Evolutionary conservation across 768 basidiomycete species (phyloP), one percentile per base, ranked within the genome.

Genomic region (Mycena amicta): DNA sequence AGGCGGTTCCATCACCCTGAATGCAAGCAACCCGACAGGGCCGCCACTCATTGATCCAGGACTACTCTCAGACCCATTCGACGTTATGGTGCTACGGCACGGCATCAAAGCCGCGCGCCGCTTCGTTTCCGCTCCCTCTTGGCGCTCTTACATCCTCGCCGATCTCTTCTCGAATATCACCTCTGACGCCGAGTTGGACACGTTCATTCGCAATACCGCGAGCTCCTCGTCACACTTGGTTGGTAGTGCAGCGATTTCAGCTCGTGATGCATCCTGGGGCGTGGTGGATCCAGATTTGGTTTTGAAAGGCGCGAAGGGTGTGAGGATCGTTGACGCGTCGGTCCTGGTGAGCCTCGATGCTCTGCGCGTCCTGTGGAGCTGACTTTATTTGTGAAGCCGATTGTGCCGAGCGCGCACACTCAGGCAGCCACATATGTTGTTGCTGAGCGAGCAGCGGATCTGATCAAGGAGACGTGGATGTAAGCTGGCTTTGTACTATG

Each of bases 301-400:
- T 8, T 69, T 79, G 12, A 76, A 77, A 58, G 69, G 71, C 2
- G 66, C 70, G 0, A 49, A 30, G 2, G 76, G 73, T 5, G 52
- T 79, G 51, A 61, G 77, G 8, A 63, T 79, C 13, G 71, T 77
- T 4, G 76, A 79, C 63, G 74, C 75, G 4, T 75, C 74, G 15
- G 67, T 76, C 18, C 61, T 77, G 50, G 76, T 74, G 40, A 62
- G 75, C 53, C 3, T 43, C 23, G 3, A 20, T 12, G 5, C 5
- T 18, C 28, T 22, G 8, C 20, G 20, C 23, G 1, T 22, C n/a
- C n/a, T 30, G 16, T 25, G n/a, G 5, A 20, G 28, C 29, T 25
- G 27, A 31, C 16, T 50, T 29, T 22, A 18, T 2, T 18, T 39
- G n/a, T 55, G 8, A 28, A 62, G 61, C 50, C 53, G 4, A 53